Conservation (phyloP, 345 rosid species). For the Mallotus nudiflorus region DNA sequence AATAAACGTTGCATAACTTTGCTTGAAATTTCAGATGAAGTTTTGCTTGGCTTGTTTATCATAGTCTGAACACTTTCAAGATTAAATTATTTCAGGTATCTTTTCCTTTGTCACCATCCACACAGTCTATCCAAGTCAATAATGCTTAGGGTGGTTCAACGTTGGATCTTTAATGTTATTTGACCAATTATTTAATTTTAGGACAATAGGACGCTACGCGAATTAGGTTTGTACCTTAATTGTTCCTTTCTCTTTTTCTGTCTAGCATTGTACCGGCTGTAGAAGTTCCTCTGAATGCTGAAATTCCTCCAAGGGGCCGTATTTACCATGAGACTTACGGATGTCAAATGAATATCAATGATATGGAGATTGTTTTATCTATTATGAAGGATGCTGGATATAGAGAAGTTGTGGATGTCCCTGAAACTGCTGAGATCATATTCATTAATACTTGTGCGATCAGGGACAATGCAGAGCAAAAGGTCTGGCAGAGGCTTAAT, state of each 20-base stretch:
- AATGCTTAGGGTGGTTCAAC: background rate
- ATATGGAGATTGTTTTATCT: conserved; percentile 90
- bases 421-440: conserved; percentile 88
- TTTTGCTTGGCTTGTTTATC: background rate
- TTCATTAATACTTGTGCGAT: conserved; percentile 90
- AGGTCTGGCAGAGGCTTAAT: conserved; percentile 96
- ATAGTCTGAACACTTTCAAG: background rate
- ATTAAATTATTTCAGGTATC: background rate
- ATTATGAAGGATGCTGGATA: conserved; percentile 87
- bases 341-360: conserved; percentile 93
- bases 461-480: conserved; percentile 89
- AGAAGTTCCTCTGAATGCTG: conserved; percentile 23
- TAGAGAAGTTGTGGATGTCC: conserved; percentile 59
- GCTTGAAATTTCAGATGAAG: background rate
- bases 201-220: background rate
- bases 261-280: conserved; percentile 37
- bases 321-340: conserved; percentile 94
- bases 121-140: too few species aligned
- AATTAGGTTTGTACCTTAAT: background rate
- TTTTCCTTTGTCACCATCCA: background rate
- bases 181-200: background rate
- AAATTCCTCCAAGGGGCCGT: conserved; percentile 53
- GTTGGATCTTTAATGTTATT: background rate
- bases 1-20: background rate
- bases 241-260: conserved; percentile 10